Evolutionary conservation across 345 rosid species (phyloP).

Genomic region (Viola odorata): DNA sequence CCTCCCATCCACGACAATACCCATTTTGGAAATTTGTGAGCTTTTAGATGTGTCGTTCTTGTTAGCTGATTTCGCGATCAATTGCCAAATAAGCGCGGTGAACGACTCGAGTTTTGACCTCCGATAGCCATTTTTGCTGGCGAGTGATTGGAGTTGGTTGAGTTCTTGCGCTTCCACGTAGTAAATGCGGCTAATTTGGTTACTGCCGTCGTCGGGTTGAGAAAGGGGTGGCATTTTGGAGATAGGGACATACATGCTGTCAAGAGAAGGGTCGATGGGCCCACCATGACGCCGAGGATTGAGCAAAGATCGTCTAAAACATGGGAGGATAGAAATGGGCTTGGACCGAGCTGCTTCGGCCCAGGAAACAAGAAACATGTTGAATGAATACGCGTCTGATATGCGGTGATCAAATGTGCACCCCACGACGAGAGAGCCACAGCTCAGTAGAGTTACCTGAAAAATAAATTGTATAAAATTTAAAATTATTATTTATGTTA

Average conservation of each 20-base stretch:
- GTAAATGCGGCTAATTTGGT: slow-evolving; percentile 52
- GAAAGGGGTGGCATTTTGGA: slow-evolving; percentile 41
- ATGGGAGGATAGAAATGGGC: slow-evolving; percentile 39
- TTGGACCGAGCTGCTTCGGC: slow-evolving; percentile 45
- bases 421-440: slow-evolving; percentile 62
- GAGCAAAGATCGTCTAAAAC: slow-evolving; percentile 51
- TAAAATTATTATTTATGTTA: neutral
- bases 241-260: slow-evolving; percentile 44
- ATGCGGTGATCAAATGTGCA: slow-evolving; percentile 76
- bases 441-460: slow-evolving; percentile 57
- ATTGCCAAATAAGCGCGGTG: slow-evolving; percentile 65
- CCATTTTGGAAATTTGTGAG: slow-evolving; percentile 34
- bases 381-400: slow-evolving; percentile 66
- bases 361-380: slow-evolving; percentile 74
- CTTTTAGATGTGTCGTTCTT: neutral
- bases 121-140: slow-evolving; percentile 25
- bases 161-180: slow-evolving; percentile 34
- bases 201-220: slow-evolving; percentile 3
- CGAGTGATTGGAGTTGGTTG: slow-evolving; percentile 34
- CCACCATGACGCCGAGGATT: slow-evolving; percentile 44
- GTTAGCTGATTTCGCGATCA: slow-evolving; percentile 34
- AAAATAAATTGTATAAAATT: neutral
- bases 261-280: slow-evolving; percentile 32
- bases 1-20: slow-evolving; percentile 72
- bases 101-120: slow-evolving; percentile 62